Percentiles rank a stretch among this genome's conserved stretches.
These are phyloP conservation scores for Symbiodinium natans DNA, from an alignment of 73 alveolate species.

Conservation along the genomic window DNA sequence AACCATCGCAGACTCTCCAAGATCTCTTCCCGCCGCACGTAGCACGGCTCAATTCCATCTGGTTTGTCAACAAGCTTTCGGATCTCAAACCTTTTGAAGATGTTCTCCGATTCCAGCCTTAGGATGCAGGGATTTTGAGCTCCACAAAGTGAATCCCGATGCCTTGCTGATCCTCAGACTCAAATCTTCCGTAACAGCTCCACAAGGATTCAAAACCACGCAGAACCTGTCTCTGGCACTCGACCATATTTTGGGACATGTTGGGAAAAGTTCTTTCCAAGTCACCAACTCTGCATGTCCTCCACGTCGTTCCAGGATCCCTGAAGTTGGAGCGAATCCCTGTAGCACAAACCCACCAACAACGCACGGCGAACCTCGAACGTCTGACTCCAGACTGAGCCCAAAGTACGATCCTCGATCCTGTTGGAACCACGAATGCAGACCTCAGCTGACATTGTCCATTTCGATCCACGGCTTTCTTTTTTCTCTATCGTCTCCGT, in stretches of 20 bases:
- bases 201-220: not conserved
- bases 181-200: too few species aligned
- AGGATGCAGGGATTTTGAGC: not conserved
- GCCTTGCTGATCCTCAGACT: too few species aligned
- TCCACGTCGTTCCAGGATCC: slow-evolving; percentile 51
- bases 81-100: not conserved
- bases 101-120: slow-evolving; percentile 34
- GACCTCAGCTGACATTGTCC: too few species aligned
- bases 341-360: slow-evolving; percentile 63
- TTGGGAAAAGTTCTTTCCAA: not conserved
- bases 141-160: too few species aligned
- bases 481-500: too few species aligned
- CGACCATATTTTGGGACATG: not conserved
- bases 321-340: not conserved
- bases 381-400: not conserved
- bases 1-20: slow-evolving; percentile 39
- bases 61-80: not conserved
- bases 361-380: slow-evolving; percentile 20
- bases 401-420: not conserved
- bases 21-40: slow-evolving; percentile 12
- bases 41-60: not conserved
- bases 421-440: not conserved
- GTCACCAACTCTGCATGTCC: slow-evolving; percentile 10
- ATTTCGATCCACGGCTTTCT: too few species aligned
- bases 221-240: not conserved